phyloP scores from a whole-genome alignment of 1,139 yeast species.

The Sugiyamaella castrensis region DNA sequence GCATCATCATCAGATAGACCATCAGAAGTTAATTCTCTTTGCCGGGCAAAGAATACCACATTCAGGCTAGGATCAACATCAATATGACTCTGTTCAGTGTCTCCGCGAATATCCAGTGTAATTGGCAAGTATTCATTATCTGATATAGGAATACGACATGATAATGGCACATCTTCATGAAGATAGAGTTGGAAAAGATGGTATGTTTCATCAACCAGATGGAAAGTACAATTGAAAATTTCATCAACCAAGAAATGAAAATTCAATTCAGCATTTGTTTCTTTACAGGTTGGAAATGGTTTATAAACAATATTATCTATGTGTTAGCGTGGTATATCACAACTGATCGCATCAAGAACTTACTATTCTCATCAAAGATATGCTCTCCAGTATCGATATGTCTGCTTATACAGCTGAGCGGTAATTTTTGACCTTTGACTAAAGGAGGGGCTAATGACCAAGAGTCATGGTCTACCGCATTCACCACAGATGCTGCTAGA shows the following conservation, averaged over 20 bases:
- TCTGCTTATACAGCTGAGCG: conserved; percentile 61
- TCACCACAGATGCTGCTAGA: too few species aligned
- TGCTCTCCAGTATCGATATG: conserved; percentile 77
- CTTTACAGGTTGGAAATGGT: conserved; percentile 61
- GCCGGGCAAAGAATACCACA: conserved; percentile 42
- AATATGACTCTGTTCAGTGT: conserved; percentile 63
- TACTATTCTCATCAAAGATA: conserved; percentile 52
- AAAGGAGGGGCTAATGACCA: conserved; percentile 30
- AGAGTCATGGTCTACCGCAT: not conserved
- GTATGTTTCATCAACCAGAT: conserved; percentile 62
- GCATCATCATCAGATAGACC: not conserved
- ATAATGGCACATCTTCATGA: conserved; percentile 74
- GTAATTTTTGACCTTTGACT: conserved; percentile 44
- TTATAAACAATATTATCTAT: conserved; percentile 50
- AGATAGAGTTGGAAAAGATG: conserved; percentile 72
- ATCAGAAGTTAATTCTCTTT: not conserved
- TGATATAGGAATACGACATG: conserved; percentile 53
- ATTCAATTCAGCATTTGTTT: conserved; percentile 57
- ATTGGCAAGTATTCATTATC: conserved; percentile 47
- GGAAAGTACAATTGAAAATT: conserved; percentile 59
- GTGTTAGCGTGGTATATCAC: conserved; percentile 2
- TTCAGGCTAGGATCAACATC: conserved; percentile 63
- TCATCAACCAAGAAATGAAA: conserved; percentile 54
- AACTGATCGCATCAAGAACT: conserved; percentile 3
- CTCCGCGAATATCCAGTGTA: conserved; percentile 64